Evolutionary conservation across 352 stramenopile species (phyloP).

Genomic region (Aphanomyces stellatus): DNA sequence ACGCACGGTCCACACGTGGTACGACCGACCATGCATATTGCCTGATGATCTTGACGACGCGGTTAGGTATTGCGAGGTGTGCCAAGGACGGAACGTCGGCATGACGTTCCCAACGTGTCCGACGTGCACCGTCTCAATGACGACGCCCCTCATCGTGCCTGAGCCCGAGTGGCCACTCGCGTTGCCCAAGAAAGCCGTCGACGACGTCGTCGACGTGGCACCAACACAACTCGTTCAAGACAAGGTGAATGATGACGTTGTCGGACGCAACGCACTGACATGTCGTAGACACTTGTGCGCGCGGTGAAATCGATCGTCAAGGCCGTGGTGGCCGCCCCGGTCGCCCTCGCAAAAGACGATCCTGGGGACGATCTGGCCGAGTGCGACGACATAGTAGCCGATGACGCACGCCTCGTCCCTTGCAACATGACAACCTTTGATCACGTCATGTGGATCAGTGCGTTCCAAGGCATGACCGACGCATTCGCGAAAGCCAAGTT

Average conservation of each 20-base stretch:
- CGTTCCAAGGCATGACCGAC: conserved; percentile 32
- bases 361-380: neutral
- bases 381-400: neutral
- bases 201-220: neutral
- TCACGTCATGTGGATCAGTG: conserved; percentile 40
- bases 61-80: conserved; percentile 43
- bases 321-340: too few species aligned
- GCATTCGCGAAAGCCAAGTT: conserved; percentile 61
- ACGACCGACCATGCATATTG: neutral
- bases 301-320: too few species aligned
- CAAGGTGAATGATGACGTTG: too few species aligned
- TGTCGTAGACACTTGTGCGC: too few species aligned
- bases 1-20: conserved; percentile 52
- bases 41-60: neutral
- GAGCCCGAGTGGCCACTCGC: neutral
- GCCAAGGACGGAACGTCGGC: conserved; percentile 48
- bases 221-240: neutral
- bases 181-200: neutral
- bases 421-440: conserved; percentile 5
- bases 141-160: neutral
- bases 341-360: too few species aligned
- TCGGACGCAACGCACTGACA: too few species aligned
- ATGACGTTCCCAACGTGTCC: conserved; percentile 55
- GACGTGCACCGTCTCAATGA: conserved; percentile 31
- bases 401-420: neutral